Percentiles rank a stretch among this genome's conserved stretches.
phyloP scores from a whole-genome alignment of 2,329 filamentous ascomycete species.

The Aspergillus nomiae region DNA sequence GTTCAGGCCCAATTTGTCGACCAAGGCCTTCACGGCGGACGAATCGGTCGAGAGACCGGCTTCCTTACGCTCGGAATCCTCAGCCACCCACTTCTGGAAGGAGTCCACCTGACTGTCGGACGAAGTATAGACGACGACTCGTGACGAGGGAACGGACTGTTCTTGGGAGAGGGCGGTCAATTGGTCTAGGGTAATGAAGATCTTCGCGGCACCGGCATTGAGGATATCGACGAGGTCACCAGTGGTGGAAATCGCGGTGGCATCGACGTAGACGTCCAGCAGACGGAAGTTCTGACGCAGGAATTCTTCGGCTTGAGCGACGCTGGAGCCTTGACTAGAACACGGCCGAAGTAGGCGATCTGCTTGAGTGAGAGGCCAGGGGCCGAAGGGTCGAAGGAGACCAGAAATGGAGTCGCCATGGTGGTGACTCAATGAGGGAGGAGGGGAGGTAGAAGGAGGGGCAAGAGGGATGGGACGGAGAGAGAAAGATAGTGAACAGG shows the following conservation, averaged over 20 bases:
- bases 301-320: constrained; percentile 49
- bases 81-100: constrained; percentile 44
- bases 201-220: constrained; percentile 79
- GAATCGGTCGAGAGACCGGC: constrained; percentile 37
- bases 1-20: constrained; percentile 40
- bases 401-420: constrained; percentile 47
- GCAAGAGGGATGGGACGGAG: background rate
- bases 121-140: constrained; percentile 58
- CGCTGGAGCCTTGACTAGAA: constrained; percentile 55
- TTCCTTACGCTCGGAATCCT: constrained; percentile 38
- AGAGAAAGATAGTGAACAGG: background rate
- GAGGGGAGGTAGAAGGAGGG: background rate
- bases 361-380: constrained; percentile 55
- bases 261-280: constrained; percentile 73
- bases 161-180: constrained; percentile 57
- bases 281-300: constrained; percentile 58
- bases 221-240: constrained; percentile 80
- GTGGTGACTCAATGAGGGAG: constrained; percentile 8
- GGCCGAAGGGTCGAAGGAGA: constrained; percentile 45
- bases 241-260: constrained; percentile 65
- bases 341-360: constrained; percentile 61
- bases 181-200: constrained; percentile 76
- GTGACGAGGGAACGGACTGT: constrained; percentile 54
- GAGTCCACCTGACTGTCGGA: constrained; percentile 40
- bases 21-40: constrained; percentile 41